A percentile compares a stretch with the other conserved stretches of the same genome.
phyloP scores from a whole-genome alignment of 768 basidiomycete genomes.

The Agrocybe praecox region DNA sequence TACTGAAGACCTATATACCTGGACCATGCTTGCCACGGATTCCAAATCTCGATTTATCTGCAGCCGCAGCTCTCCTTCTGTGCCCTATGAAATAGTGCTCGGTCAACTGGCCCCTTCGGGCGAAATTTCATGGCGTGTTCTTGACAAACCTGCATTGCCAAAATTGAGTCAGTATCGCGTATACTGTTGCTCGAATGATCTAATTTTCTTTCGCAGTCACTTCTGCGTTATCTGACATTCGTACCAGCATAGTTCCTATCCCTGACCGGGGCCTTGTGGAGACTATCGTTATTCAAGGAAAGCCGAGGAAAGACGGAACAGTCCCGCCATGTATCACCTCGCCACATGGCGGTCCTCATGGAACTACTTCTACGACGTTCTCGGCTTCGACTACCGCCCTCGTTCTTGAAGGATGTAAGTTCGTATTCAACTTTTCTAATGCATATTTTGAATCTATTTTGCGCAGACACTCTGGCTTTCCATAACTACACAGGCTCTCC shows the following conservation, averaged over 20 bases:
- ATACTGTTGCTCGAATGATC: background rate
- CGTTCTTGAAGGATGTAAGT: conserved; percentile 65
- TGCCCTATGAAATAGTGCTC: conserved; percentile 52
- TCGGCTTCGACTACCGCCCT: conserved; percentile 42
- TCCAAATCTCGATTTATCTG: conserved; percentile 44
- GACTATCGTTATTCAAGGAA: conserved; percentile 48
- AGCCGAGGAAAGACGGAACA: conserved; percentile 19
- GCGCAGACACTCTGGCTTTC: conserved; percentile 55
- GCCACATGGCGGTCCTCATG: conserved; percentile 70
- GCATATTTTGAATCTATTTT: background rate
- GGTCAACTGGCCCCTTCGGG: conserved; percentile 34
- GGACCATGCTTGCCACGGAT: conserved; percentile 57
- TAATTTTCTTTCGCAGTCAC: conserved; percentile 36
- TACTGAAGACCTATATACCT: conserved; percentile 43
- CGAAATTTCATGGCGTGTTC: conserved; percentile 34
- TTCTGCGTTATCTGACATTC: conserved; percentile 40
- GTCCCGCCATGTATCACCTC: conserved; percentile 47
- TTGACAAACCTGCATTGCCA: conserved; percentile 45
- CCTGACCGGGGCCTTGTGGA: conserved; percentile 53
- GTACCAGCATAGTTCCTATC: conserved; percentile 47
- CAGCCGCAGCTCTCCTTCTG: conserved; percentile 47
- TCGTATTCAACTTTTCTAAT: background rate
- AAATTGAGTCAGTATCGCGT: conserved; percentile 36
- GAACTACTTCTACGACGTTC: conserved; percentile 48
- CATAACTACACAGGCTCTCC: conserved; percentile 72